phyloP scores from a whole-genome alignment of 371 early-diverging fungal species.

The Syncephalis plumigaleata region DNA sequence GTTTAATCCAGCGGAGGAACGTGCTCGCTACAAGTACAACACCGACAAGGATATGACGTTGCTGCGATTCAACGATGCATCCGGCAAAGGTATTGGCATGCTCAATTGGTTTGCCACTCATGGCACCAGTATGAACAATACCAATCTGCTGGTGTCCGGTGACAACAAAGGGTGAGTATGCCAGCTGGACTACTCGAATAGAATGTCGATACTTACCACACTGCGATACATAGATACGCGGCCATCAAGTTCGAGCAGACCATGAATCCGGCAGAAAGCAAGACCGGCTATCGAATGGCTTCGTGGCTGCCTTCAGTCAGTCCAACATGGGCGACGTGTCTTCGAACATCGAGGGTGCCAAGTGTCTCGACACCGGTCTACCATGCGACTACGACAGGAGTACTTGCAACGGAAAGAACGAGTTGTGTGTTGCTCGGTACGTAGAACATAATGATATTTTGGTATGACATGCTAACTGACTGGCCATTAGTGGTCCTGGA shows the following conservation, averaged over 20 bases:
- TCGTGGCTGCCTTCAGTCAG: constrained; percentile 44
- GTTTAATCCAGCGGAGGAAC: constrained; percentile 30
- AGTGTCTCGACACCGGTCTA: constrained; percentile 33
- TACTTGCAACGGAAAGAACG: background rate
- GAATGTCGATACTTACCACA: no score
- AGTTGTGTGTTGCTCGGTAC: constrained; percentile 16
- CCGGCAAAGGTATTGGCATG: constrained; percentile 11
- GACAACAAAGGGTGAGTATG: constrained; percentile 59
- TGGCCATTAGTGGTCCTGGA: constrained; percentile 16
- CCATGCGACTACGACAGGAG: constrained; percentile 30
- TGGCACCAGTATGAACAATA: constrained; percentile 34
- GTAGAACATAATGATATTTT: background rate
- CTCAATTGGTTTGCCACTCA: constrained; percentile 42
- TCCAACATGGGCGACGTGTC: constrained; percentile 42
- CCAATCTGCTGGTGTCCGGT: constrained; percentile 28
- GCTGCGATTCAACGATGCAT: constrained; percentile 14
- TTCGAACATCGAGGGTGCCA: constrained; percentile 35
- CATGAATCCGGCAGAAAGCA: no score
- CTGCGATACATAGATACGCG: no score
- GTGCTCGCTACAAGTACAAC: constrained; percentile 25
- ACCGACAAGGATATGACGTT: constrained; percentile 30
- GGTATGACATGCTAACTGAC: background rate
- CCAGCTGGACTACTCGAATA: no score
- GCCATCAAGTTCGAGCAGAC: no score
- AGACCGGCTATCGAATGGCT: background rate